A percentile compares a stretch with the other conserved stretches of the same genome.
Conservation (phyloP, 2,329 filamentous ascomycete genomes). For the Pyrenophora seminiperda region DNA sequence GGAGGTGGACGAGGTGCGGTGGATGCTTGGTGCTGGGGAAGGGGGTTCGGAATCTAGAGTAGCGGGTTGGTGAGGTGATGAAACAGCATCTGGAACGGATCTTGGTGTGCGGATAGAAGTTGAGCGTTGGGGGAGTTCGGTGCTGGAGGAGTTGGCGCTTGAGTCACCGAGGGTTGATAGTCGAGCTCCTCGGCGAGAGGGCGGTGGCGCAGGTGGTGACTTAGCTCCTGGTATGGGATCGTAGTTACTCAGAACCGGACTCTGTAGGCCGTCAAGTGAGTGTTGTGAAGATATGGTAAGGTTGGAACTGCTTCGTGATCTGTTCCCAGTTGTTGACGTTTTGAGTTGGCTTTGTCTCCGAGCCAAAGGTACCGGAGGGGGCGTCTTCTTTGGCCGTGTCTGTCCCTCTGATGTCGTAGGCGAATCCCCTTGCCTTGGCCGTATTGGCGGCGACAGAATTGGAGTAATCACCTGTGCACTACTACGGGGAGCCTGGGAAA, state of each 20-base stretch:
- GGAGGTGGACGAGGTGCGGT: slow-evolving; percentile 35
- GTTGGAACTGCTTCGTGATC: slow-evolving; percentile 45
- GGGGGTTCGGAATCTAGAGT: slow-evolving; percentile 33
- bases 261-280: slow-evolving; percentile 35
- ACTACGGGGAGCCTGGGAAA: slow-evolving; percentile 25
- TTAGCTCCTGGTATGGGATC: slow-evolving; percentile 28
- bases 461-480: slow-evolving; percentile 29
- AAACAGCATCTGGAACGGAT: slow-evolving; percentile 27
- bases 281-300: slow-evolving; percentile 46
- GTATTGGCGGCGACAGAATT: slow-evolving; percentile 17
- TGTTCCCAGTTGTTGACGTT: slow-evolving; percentile 25
- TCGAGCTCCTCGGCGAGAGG: slow-evolving; percentile 40
- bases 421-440: slow-evolving; percentile 20
- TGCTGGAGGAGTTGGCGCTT: slow-evolving; percentile 38
- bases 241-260: slow-evolving; percentile 19
- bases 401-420: slow-evolving; percentile 28
- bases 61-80: slow-evolving; percentile 31
- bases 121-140: slow-evolving; percentile 33
- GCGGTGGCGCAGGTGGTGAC: slow-evolving; percentile 43
- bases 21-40: slow-evolving; percentile 23
- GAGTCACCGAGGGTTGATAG: slow-evolving; percentile 29
- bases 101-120: slow-evolving; percentile 25
- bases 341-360: slow-evolving; percentile 46
- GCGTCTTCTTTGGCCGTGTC: slow-evolving; percentile 37
- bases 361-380: slow-evolving; percentile 44